phyloP scores from a whole-genome alignment of 2,329 filamentous ascomycete genomes.

The Aspergillus proliferans region DNA sequence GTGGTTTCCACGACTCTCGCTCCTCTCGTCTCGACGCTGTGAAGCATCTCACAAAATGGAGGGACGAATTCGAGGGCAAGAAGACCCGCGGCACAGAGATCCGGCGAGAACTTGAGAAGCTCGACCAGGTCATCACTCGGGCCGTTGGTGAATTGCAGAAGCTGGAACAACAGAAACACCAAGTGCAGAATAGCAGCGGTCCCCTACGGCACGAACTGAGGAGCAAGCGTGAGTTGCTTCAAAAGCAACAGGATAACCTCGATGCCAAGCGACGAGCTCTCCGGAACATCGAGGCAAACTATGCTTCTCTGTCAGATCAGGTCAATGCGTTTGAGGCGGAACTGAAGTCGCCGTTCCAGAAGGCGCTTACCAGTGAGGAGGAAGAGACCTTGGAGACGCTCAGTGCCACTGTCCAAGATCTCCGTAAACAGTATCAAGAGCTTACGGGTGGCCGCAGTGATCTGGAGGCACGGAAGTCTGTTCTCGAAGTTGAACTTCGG shows the following conservation, averaged over 20 bases:
- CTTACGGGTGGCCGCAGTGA: slow-evolving; percentile 67
- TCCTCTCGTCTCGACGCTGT: slow-evolving; percentile 84
- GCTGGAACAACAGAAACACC: slow-evolving; percentile 67
- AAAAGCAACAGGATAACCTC: slow-evolving; percentile 65
- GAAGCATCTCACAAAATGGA: slow-evolving; percentile 65
- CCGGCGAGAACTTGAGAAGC: slow-evolving; percentile 62
- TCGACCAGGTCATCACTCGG: slow-evolving; percentile 82
- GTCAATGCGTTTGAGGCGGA: slow-evolving; percentile 74
- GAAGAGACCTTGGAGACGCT: slow-evolving; percentile 72
- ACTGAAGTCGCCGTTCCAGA: slow-evolving; percentile 82
- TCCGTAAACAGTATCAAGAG: slow-evolving; percentile 71
- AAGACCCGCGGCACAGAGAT: slow-evolving; percentile 60
- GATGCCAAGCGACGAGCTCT: slow-evolving; percentile 61
- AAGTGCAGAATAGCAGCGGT: slow-evolving; percentile 75
- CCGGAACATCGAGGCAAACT: slow-evolving; percentile 65
- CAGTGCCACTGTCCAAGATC: slow-evolving; percentile 60
- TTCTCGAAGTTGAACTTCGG: slow-evolving; percentile 79
- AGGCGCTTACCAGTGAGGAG: slow-evolving; percentile 74
- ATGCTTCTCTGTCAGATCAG: slow-evolving; percentile 70
- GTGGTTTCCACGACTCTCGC: slow-evolving; percentile 83
- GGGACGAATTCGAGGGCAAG: slow-evolving; percentile 66
- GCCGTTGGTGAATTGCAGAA: slow-evolving; percentile 81
- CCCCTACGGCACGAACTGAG: slow-evolving; percentile 72
- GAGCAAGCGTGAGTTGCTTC: slow-evolving; percentile 66
- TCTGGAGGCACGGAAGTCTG: slow-evolving; percentile 71